A percentile compares a stretch with the other conserved stretches of the same genome.
phyloP scores from a whole-genome alignment of 2,329 filamentous ascomycete genomes.

The Aschersonia sp. region DNA sequence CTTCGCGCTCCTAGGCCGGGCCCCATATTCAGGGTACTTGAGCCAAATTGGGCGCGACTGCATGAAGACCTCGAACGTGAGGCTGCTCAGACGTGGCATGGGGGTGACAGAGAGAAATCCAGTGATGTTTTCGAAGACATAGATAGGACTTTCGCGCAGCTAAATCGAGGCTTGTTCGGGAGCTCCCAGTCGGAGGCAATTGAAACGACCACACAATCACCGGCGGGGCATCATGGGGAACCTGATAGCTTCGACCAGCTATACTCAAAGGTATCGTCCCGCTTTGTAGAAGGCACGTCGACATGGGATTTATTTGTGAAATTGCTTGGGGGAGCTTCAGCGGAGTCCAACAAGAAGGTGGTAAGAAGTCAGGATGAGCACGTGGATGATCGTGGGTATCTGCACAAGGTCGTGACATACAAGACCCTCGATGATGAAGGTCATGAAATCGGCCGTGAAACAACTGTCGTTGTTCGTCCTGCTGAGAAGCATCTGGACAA shows the following conservation, averaged over 20 bases:
- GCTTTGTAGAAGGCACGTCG: constrained; percentile 20
- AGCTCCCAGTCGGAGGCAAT: not conserved
- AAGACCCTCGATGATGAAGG: constrained; percentile 26
- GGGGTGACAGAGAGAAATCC: constrained; percentile 4
- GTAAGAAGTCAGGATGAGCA: constrained; percentile 23
- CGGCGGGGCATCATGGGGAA: constrained; percentile 1
- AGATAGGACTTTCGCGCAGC: constrained; percentile 4
- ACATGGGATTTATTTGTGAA: constrained; percentile 27
- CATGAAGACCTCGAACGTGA: constrained; percentile 16
- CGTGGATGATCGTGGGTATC: constrained; percentile 26
- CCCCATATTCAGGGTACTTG: constrained; percentile 5
- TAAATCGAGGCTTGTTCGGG: constrained; percentile 5
- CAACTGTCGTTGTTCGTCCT: constrained; percentile 17
- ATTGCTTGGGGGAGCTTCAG: constrained; percentile 1
- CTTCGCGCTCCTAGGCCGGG: constrained; percentile 16
- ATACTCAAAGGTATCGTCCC: constrained; percentile 22
- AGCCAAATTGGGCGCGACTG: constrained; percentile 13
- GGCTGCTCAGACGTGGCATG: constrained; percentile 14
- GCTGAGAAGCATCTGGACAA: constrained; percentile 10
- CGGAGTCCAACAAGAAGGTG: constrained; percentile 17
- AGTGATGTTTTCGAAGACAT: constrained; percentile 6
- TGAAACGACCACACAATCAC: not conserved
- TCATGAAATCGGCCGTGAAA: constrained; percentile 23
- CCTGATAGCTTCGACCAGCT: constrained; percentile 26
- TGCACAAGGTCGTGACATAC: constrained; percentile 25